Evolutionary conservation across 768 basidiomycete species (phyloP), one percentile per base, ranked within the genome.

Genomic region (Boletus pseudo-olivaceus): DNA sequence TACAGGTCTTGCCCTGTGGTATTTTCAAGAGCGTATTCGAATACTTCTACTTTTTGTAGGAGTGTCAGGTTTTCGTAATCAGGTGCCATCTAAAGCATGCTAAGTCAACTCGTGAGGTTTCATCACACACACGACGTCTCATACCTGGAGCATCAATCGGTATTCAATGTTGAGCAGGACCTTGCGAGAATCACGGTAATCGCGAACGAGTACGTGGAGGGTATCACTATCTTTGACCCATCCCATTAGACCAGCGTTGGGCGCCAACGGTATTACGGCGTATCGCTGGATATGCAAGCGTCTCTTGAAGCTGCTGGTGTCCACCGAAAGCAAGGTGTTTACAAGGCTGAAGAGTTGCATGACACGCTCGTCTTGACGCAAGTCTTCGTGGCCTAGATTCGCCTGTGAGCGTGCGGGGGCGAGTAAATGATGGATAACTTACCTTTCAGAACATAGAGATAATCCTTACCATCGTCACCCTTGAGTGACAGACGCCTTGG

Each of bases 301-400:
- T 34, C 97, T 81, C 75, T 96, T 97, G 81, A 96, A 98, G 68
- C 92, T 93, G 66, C 90, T 85, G 20, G 93, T 90, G 65, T 99
- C 96, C 19, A 93, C 86, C 7, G 90, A 87, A 29, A 99, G 83
- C 2, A 98, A 75, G 0, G 93, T 96, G 72, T 99, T 99, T 63
- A 98, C 90, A 44, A 99, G 84, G 55, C 97, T 90, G 71, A 98
- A 98, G 19, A 98, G 80, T 70, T 99, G 97, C 96, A 98, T 98
- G 52, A 98, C 97, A 57, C 97, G 84, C 65, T 99, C 97, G 67
- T 99, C 97, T 72, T 98, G 97, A 38, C 97, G 93, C 47, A 99
- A 78, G 75, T 99, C 97, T 74, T 99, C 97, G 71, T 99, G 97
- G 8, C 97, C 93, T 95, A 58, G 43, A 41, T 30, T 19, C 51